Conservation (phyloP, 306 rosid genomes). For the Vicia faba region DNA sequence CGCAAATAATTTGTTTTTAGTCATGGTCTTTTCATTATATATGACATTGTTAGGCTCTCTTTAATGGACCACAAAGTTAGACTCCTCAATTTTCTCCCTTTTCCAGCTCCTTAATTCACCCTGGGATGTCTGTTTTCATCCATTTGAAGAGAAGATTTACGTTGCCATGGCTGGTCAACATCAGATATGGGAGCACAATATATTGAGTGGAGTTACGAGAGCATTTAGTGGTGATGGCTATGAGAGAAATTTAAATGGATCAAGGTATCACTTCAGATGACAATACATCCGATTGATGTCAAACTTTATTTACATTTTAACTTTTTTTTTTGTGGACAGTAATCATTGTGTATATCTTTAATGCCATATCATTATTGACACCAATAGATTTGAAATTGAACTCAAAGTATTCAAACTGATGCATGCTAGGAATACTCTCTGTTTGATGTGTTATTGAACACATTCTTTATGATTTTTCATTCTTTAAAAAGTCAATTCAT, state of each 20-base stretch:
- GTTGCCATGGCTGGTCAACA: constrained; percentile 98
- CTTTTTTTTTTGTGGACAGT: constrained; percentile 29
- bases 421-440: not conserved
- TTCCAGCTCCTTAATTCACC: constrained; percentile 97
- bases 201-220: constrained; percentile 62
- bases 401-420: not conserved
- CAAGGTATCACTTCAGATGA: constrained; percentile 54
- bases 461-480: constrained; percentile 1
- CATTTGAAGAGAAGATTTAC: constrained; percentile 73
- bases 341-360: constrained; percentile 19
- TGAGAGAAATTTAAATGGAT: constrained; percentile 91
- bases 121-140: constrained; percentile 97
- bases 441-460: not conserved
- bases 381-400: constrained; percentile 19
- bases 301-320: constrained; percentile 19
- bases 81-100: constrained; percentile 25
- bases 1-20: not conserved
- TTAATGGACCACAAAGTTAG: constrained; percentile 31
- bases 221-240: constrained; percentile 92
- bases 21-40: constrained; percentile 12
- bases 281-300: constrained; percentile 22
- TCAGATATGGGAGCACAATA: constrained; percentile 89
- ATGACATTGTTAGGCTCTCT: constrained; percentile 12
- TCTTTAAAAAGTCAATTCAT: not conserved
- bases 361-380: constrained; percentile 20